phyloP scores from a whole-genome alignment of 1,284 basidiomycete species.

The Volvariella volvacea region DNA sequence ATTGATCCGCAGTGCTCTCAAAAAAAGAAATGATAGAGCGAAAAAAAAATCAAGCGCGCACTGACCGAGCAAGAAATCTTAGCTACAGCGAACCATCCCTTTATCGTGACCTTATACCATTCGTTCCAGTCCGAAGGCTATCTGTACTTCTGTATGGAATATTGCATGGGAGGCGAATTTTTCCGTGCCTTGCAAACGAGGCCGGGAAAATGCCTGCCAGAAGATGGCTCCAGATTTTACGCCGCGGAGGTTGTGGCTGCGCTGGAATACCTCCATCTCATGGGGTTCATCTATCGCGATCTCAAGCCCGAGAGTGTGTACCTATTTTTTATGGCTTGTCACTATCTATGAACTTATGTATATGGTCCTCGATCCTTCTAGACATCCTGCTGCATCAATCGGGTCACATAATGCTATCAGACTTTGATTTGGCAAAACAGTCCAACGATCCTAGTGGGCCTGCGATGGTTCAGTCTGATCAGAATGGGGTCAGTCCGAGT shows the following conservation, averaged over 20 bases:
- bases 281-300: constrained; percentile 99
- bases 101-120: constrained; percentile 96
- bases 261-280: constrained; percentile 96
- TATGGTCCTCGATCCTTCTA: constrained; percentile 26
- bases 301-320: constrained; percentile 97
- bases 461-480: constrained; percentile 85
- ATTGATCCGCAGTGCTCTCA: constrained; percentile 68
- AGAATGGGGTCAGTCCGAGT: constrained; percentile 67
- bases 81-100: constrained; percentile 93
- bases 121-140: constrained; percentile 98
- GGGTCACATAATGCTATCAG: constrained; percentile 98
- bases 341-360: constrained; percentile 5
- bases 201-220: constrained; percentile 92
- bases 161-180: constrained; percentile 99
- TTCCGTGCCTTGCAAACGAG: constrained; percentile 94
- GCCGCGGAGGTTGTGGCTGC: constrained; percentile 98
- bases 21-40: constrained; percentile 99
- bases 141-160: constrained; percentile 97
- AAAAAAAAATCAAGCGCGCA: constrained; percentile 96
- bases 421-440: constrained; percentile 98
- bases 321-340: constrained; percentile 7
- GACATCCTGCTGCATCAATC: constrained; percentile 98
- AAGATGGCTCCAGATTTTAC: constrained; percentile 96
- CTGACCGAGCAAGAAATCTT: constrained; percentile 96
- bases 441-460: constrained; percentile 84